These are phyloP conservation scores for Cicer judaicum DNA, from an alignment of 306 rosid species.

Conservation along the genomic window DNA sequence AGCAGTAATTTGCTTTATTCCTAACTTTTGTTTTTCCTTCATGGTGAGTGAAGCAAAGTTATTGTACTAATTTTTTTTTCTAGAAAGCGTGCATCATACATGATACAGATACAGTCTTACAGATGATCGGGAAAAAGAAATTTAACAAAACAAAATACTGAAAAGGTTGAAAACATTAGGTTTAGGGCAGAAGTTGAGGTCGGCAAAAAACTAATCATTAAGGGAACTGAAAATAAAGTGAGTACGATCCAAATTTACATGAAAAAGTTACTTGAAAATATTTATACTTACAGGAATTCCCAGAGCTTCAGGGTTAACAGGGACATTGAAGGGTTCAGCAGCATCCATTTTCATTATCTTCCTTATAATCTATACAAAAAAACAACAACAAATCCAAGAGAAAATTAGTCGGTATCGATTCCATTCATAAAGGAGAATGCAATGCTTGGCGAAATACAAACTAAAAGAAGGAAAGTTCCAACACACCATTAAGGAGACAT, in stretches of 20 bases:
- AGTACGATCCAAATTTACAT: background rate
- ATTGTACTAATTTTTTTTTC: background rate
- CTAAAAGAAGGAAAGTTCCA: slow-evolving; percentile 33
- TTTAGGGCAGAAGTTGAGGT: slow-evolving; percentile 21
- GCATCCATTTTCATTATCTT: slow-evolving; percentile 99
- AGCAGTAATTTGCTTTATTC: slow-evolving; percentile 16
- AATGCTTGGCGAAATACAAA: slow-evolving; percentile 20
- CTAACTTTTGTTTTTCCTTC: slow-evolving; percentile 5
- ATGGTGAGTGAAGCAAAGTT: background rate
- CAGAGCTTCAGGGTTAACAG: slow-evolving; percentile 90
- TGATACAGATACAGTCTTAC: background rate
- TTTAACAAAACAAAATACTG: background rate
- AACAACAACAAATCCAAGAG: background rate
- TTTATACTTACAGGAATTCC: slow-evolving; percentile 89
- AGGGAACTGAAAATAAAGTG: slow-evolving; percentile 35
- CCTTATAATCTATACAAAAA: slow-evolving; percentile 67
- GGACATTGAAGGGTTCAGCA: slow-evolving; percentile 94
- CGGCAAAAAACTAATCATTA: slow-evolving; percentile 27
- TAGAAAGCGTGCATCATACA: background rate
- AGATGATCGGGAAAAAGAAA: slow-evolving; percentile 10
- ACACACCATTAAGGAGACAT: slow-evolving; percentile 70
- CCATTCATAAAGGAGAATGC: slow-evolving; percentile 25
- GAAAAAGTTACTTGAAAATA: background rate
- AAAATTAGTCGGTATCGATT: slow-evolving; percentile 22
- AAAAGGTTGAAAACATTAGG: slow-evolving; percentile 12